Conservation (phyloP, 345 rosid species). For the Citrus trifoliata region DNA sequence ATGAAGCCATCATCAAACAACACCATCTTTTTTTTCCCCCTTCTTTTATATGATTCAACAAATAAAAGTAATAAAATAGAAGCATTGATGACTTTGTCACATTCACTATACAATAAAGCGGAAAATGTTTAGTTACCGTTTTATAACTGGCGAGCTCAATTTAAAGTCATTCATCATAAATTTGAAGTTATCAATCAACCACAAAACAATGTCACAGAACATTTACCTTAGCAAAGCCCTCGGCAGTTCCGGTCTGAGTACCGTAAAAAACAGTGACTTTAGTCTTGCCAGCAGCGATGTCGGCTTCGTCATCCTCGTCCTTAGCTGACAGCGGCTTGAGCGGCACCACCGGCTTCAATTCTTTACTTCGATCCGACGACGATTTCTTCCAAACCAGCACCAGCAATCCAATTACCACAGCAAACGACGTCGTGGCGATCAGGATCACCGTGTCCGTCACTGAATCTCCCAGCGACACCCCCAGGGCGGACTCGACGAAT, state of each 20-base stretch:
- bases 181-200: not conserved
- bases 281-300: conserved; percentile 49
- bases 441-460: conserved; percentile 46
- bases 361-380: conserved; percentile 43
- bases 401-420: conserved; percentile 45
- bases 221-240: conserved; percentile 73
- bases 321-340: conserved; percentile 40
- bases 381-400: conserved; percentile 58
- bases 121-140: not conserved
- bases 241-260: conserved; percentile 86
- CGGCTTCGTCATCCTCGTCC: conserved; percentile 48
- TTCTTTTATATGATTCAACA: not conserved
- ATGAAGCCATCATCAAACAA: not conserved
- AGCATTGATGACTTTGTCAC: not conserved
- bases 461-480: conserved; percentile 35
- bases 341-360: conserved; percentile 45
- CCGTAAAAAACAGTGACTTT: conserved; percentile 69
- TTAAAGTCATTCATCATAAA: not conserved
- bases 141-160: not conserved
- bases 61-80: not conserved
- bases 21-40: not conserved
- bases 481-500: conserved; percentile 46
- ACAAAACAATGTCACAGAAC: not conserved
- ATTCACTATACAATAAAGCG: not conserved
- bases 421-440: conserved; percentile 58